Evolutionary conservation across 176 grass and related monocot species (phyloP).

Genomic region (Raddia guianensis): DNA sequence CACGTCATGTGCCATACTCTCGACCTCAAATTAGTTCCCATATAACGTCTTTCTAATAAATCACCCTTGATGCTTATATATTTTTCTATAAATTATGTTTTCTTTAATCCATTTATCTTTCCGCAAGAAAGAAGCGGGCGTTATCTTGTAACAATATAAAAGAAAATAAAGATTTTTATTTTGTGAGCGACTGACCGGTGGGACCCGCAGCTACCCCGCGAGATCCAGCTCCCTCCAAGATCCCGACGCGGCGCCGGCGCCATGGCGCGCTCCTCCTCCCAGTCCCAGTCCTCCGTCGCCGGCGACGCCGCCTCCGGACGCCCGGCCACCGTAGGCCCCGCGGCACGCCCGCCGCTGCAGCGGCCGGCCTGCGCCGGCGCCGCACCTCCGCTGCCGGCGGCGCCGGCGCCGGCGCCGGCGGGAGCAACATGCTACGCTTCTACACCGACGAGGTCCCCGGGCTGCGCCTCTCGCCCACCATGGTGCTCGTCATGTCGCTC

Average conservation of each 20-base stretch:
- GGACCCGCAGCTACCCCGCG: background rate
- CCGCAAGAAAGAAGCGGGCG: too few relatives aligned
- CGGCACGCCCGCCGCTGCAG: conserved; percentile 68
- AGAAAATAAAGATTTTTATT: too few relatives aligned
- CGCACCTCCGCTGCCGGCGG: conserved; percentile 18
- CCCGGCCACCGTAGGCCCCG: conserved; percentile 57
- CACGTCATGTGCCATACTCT: too few relatives aligned
- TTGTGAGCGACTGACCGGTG: too few relatives aligned
- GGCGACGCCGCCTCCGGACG: conserved; percentile 39
- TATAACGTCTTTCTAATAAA: too few relatives aligned
- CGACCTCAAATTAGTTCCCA: too few relatives aligned
- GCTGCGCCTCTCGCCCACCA: conserved; percentile 69
- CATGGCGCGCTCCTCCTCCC: conserved; percentile 76
- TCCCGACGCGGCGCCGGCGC: background rate
- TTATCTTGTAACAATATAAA: too few relatives aligned
- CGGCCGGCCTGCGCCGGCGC: conserved; percentile 67
- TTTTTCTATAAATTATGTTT: too few relatives aligned
- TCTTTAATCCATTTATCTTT: too few relatives aligned
- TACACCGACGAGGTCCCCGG: conserved; percentile 84
- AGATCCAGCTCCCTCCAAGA: background rate
- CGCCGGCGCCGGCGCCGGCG: conserved; percentile 39
- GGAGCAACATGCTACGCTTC: conserved; percentile 89
- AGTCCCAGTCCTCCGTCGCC: conserved; percentile 71
- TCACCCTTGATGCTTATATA: too few relatives aligned
- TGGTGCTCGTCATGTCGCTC: conserved; percentile 64